phyloP scores from a whole-genome alignment of 257 asterid species.

The Gentiana straminea region DNA sequence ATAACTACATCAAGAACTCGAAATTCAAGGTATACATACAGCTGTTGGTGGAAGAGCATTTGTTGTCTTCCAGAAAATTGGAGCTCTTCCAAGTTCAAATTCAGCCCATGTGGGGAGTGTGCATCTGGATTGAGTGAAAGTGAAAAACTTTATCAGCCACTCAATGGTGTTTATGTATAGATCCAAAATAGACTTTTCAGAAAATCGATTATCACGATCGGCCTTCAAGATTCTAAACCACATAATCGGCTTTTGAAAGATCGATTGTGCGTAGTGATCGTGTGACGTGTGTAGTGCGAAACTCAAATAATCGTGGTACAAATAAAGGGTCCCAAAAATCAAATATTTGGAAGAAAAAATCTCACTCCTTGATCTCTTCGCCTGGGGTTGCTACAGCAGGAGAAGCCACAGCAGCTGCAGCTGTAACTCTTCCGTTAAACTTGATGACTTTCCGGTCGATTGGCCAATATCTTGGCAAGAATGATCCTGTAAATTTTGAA shows the following conservation, averaged over 20 bases:
- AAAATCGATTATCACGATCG: no score
- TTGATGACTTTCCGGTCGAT: slow-evolving; percentile 22
- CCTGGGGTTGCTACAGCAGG: slow-evolving; percentile 35
- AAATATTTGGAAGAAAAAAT: neutral
- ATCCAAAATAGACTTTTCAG: no score
- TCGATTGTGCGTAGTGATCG: no score
- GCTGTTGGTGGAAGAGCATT: slow-evolving; percentile 86
- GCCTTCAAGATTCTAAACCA: no score
- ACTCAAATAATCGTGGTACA: no score
- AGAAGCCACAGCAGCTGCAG: slow-evolving; percentile 26
- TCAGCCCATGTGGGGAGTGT: slow-evolving; percentile 77
- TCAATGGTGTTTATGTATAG: no score
- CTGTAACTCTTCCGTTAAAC: slow-evolving; percentile 20
- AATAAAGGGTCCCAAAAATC: no score
- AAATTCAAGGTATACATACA: slow-evolving; percentile 25
- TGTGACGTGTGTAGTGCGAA: no score
- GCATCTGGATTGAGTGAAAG: slow-evolving; percentile 26
- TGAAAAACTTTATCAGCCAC: no score
- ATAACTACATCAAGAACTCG: neutral
- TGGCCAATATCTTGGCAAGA: slow-evolving; percentile 15
- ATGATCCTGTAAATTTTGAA: slow-evolving; percentile 32
- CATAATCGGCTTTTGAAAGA: no score
- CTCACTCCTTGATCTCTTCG: slow-evolving; percentile 60
- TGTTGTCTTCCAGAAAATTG: slow-evolving; percentile 84
- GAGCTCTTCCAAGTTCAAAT: slow-evolving; percentile 79